Percentiles rank a stretch among this genome's conserved stretches.
phyloP scores from a whole-genome alignment of 2,329 filamentous ascomycete genomes.

The Ceratocystiopsis brevicomis region DNA sequence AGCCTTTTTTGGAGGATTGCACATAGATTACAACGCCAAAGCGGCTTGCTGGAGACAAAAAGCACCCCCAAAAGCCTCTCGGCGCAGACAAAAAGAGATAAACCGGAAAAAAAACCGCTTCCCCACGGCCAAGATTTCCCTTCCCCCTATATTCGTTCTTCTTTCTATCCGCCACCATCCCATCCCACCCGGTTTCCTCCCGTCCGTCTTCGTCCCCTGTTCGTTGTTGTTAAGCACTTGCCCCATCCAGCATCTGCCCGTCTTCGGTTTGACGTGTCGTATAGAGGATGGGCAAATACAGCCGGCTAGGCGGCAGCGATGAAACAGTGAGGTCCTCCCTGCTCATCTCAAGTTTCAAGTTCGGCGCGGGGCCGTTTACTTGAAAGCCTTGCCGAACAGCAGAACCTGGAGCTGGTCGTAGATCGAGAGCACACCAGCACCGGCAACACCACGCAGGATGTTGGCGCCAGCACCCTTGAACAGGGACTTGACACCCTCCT shows the following conservation, averaged over 20 bases:
- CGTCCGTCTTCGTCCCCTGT: too few relatives aligned
- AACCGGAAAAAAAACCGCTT: not conserved
- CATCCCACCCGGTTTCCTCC: not conserved
- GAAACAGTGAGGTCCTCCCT: too few relatives aligned
- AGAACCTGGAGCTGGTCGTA: conserved; percentile 99
- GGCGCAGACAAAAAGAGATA: too few relatives aligned
- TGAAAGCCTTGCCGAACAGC: conserved; percentile 99
- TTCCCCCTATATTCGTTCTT: not conserved
- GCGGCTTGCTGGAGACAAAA: too few relatives aligned
- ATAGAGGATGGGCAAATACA: too few relatives aligned
- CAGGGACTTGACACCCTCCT: conserved; percentile 95
- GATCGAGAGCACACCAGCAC: conserved; percentile 99
- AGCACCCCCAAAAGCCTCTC: too few relatives aligned
- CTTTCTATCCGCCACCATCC: conserved; percentile 3
- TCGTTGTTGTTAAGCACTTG: too few relatives aligned
- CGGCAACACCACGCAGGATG: conserved; percentile 99
- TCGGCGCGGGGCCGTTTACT: conserved; percentile 17
- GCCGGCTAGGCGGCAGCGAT: too few relatives aligned
- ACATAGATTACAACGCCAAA: conserved; percentile 40
- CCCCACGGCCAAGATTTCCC: not conserved
- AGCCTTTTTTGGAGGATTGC: conserved; percentile 32
- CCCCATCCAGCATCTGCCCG: too few relatives aligned
- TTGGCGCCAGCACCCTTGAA: conserved; percentile 99
- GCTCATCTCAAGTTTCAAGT: too few relatives aligned
- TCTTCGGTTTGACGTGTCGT: too few relatives aligned